Evolutionary conservation across 352 stramenopile species (phyloP).

Genomic region (Bremia lactucae): DNA sequence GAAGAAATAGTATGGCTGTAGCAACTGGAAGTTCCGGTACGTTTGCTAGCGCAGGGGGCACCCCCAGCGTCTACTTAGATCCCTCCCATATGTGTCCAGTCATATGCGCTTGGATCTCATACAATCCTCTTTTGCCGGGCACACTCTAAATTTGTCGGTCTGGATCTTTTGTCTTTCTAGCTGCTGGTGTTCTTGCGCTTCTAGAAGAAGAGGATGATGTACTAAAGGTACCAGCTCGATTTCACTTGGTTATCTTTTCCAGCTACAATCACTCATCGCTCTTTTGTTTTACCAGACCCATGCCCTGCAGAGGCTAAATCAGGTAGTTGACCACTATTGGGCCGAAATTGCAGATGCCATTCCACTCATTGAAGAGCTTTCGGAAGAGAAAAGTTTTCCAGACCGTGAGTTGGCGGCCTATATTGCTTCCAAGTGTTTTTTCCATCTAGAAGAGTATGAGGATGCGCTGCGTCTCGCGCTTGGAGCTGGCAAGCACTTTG

Average conservation of each 20-base stretch:
- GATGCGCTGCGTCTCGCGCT: conserved; percentile 92
- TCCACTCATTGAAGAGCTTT: conserved; percentile 89
- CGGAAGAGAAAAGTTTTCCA: conserved; percentile 87
- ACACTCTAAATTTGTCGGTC: conserved; percentile 20
- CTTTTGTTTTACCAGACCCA: conserved; percentile 38
- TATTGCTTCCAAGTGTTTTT: conserved; percentile 94
- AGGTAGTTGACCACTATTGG: conserved; percentile 91
- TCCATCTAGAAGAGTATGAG: conserved; percentile 97
- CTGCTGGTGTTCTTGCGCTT: conserved; percentile 80
- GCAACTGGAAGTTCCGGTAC: conserved; percentile 49
- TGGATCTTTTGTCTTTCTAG: conserved; percentile 40
- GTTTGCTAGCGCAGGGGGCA: conserved; percentile 7
- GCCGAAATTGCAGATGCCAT: conserved; percentile 89
- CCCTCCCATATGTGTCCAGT: neutral
- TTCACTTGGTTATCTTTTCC: neutral
- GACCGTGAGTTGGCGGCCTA: conserved; percentile 85
- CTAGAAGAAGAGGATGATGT: conserved; percentile 87
- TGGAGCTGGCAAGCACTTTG: conserved; percentile 91
- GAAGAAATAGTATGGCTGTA: conserved; percentile 35
- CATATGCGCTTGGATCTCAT: conserved; percentile 3
- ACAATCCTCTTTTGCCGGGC: neutral
- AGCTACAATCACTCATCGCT: conserved; percentile 1
- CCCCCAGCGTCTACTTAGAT: neutral
- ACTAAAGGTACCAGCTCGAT: conserved; percentile 47
- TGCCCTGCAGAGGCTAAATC: conserved; percentile 86